These are phyloP conservation scores for Prototheca cutis DNA, from an alignment of 163 green algal genomes.

Conservation along the genomic window DNA sequence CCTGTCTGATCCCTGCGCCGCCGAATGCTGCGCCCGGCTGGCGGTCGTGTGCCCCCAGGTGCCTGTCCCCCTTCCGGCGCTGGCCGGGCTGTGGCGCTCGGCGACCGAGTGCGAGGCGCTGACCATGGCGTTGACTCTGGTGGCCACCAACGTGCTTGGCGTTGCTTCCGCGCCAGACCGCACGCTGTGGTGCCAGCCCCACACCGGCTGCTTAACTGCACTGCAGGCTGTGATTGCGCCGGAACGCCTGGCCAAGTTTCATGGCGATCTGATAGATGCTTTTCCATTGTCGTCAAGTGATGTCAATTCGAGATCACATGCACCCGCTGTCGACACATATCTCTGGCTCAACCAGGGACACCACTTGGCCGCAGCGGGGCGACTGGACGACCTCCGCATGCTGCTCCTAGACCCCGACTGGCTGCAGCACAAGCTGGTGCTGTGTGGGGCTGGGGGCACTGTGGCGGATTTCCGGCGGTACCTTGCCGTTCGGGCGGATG, in stretches of 20 bases:
- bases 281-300: no score
- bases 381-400: slow-evolving; percentile 19
- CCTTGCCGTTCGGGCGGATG: slow-evolving; percentile 24
- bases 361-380: slow-evolving; percentile 48
- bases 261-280: no score
- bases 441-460: slow-evolving; percentile 46
- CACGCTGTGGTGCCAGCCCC: slow-evolving; percentile 51
- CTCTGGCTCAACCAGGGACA: slow-evolving; percentile 50
- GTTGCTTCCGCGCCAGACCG: slow-evolving; percentile 58
- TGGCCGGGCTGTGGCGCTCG: slow-evolving; percentile 45
- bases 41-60: slow-evolving; percentile 43
- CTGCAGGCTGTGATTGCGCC: no score
- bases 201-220: slow-evolving; percentile 30
- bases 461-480: slow-evolving; percentile 69
- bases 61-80: slow-evolving; percentile 43
- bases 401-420: slow-evolving; percentile 59
- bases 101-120: slow-evolving; percentile 11
- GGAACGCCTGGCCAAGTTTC: no score
- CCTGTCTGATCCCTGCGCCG: slow-evolving; percentile 2
- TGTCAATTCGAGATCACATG: no score
- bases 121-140: slow-evolving; percentile 5
- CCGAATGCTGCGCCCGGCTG: slow-evolving; percentile 20
- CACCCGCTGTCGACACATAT: slow-evolving; percentile 57
- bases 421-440: slow-evolving; percentile 70
- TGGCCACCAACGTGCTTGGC: slow-evolving; percentile 34